phyloP scores from a whole-genome alignment of 257 asterid species.

The Fraxinus pennsylvanica region DNA sequence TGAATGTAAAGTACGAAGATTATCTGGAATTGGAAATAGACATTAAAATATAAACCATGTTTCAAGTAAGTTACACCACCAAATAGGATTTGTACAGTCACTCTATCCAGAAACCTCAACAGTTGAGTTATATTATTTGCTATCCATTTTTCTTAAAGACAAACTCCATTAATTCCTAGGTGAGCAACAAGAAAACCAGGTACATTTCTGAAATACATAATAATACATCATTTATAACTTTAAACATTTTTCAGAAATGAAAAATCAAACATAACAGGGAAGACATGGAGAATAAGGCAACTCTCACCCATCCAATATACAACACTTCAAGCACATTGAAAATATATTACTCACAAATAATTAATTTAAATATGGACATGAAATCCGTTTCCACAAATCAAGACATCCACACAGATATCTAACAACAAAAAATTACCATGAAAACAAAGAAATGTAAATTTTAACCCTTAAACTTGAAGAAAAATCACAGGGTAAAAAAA shows the following conservation, averaged over 20 bases:
- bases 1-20: not conserved
- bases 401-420: not conserved
- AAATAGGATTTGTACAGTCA: not conserved
- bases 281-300: not conserved
- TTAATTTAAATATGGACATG: not conserved
- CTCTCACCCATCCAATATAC: not conserved
- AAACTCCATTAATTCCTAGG: not conserved
- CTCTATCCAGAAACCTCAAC: not conserved
- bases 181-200: not conserved
- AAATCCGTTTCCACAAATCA: not conserved
- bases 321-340: not conserved
- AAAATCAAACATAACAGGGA: not conserved
- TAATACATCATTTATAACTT: not conserved
- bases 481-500: not conserved
- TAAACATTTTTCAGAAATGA: not conserved
- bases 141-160: not conserved
- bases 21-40: not conserved
- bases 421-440: conserved; percentile 6
- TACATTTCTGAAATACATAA: not conserved
- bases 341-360: not conserved
- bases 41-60: not conserved
- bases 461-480: not conserved
- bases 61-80: not conserved
- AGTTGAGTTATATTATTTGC: not conserved
- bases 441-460: not conserved